Percentiles rank a stretch among this genome's conserved stretches.
Conservation (phyloP, 768 basidiomycete species). For the Lyophyllum atratum region DNA sequence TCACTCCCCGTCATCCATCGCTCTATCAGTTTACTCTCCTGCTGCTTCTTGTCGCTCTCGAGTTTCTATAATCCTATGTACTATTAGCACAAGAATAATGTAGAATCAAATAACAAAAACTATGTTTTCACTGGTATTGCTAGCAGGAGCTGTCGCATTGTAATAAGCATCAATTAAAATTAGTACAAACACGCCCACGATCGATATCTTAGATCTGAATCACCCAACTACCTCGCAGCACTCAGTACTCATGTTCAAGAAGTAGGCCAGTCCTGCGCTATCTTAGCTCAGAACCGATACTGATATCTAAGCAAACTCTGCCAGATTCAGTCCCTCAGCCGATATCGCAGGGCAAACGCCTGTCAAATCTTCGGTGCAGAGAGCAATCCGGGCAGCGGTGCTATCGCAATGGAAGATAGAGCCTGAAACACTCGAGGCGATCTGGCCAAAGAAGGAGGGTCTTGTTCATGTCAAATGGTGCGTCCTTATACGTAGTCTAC, state of each 20-base stretch:
- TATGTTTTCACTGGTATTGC: neutral
- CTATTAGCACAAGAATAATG: conserved; percentile 44
- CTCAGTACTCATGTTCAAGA: conserved; percentile 65
- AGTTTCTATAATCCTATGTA: conserved; percentile 41
- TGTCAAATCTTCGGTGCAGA: conserved; percentile 91
- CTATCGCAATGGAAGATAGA: conserved; percentile 84
- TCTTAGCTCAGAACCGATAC: conserved; percentile 5
- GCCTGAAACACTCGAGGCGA: conserved; percentile 78
- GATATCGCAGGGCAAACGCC: conserved; percentile 91
- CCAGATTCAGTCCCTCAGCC: conserved; percentile 68
- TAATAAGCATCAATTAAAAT: neutral
- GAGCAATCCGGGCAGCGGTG: conserved; percentile 78
- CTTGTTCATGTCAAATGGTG: conserved; percentile 95
- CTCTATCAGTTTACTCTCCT: conserved; percentile 28
- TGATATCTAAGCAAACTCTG: conserved; percentile 10
- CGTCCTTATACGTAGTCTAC: conserved; percentile 26
- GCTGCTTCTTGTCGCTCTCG: conserved; percentile 27
- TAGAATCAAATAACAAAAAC: conserved; percentile 30
- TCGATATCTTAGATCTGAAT: conserved; percentile 1
- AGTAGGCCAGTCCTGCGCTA: conserved; percentile 41
- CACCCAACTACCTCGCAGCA: too few species aligned
- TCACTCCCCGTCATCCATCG: conserved; percentile 26
- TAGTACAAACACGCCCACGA: neutral
- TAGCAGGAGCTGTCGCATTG: neutral
- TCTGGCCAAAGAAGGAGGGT: conserved; percentile 99